Percentiles rank a stretch among this genome's conserved stretches.
These are phyloP conservation scores for Gelatoporia subvermispora DNA, from an alignment of 768 basidiomycete species.

Conservation along the genomic window DNA sequence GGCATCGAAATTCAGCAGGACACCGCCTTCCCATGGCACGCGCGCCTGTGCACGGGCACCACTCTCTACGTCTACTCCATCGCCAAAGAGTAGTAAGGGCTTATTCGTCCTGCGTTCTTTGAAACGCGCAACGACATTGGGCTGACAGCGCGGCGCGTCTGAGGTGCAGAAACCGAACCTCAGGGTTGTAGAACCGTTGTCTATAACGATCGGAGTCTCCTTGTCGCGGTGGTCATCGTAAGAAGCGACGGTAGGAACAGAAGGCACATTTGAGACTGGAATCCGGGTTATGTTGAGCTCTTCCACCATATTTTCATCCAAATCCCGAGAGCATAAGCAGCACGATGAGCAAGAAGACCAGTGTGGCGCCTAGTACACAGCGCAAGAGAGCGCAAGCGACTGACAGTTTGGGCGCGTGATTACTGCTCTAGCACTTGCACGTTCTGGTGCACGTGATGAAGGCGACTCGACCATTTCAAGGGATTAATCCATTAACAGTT, in stretches of 20 bases:
- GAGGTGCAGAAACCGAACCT: conserved; percentile 81
- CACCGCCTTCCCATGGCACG: conserved; percentile 92
- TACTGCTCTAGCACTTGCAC: too few species aligned
- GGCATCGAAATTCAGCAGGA: conserved; percentile 86
- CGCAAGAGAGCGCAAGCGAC: too few species aligned
- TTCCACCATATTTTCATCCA: neutral
- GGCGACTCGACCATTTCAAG: too few species aligned
- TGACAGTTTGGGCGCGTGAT: too few species aligned
- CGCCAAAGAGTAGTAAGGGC: conserved; percentile 82
- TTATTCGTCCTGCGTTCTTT: conserved; percentile 84
- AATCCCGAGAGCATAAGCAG: neutral
- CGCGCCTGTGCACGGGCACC: conserved; percentile 74
- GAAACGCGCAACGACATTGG: conserved; percentile 80
- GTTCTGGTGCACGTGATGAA: too few species aligned
- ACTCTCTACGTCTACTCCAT: conserved; percentile 82
- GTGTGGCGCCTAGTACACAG: too few species aligned
- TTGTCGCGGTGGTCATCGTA: conserved; percentile 49
- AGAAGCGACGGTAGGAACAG: conserved; percentile 33
- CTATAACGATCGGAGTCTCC: conserved; percentile 71
- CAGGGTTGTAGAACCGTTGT: conserved; percentile 81
- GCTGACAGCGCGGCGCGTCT: conserved; percentile 48
- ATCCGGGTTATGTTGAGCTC: conserved; percentile 15
- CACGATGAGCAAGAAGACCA: too few species aligned
- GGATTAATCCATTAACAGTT: too few species aligned
- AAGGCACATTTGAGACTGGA: conserved; percentile 26